These are phyloP conservation scores for Ophiosphaerella korrae DNA, from an alignment of 2,329 filamentous ascomycete species.

Conservation along the genomic window DNA sequence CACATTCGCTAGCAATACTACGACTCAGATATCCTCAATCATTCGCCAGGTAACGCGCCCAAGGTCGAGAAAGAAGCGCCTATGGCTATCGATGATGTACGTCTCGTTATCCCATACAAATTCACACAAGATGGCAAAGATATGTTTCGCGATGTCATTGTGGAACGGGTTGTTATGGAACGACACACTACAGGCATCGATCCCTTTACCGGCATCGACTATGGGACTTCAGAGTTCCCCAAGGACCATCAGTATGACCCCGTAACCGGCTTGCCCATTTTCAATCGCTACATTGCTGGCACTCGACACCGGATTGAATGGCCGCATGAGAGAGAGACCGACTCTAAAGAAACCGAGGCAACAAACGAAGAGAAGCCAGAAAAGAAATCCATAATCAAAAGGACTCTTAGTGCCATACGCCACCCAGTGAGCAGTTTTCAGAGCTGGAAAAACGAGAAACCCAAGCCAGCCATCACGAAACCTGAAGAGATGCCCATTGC, in stretches of 20 bases:
- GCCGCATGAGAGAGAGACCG: constrained; percentile 35
- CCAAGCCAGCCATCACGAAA: constrained; percentile 6
- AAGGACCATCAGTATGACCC: constrained; percentile 39
- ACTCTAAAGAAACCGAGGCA: constrained; percentile 6
- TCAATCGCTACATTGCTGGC: constrained; percentile 44
- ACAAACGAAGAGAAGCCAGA: constrained; percentile 12
- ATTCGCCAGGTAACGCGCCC: constrained; percentile 41
- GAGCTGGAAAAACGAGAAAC: constrained; percentile 13
- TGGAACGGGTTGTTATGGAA: constrained; percentile 40
- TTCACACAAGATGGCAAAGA: constrained; percentile 58
- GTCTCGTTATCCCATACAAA: constrained; percentile 76
- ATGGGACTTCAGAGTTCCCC: constrained; percentile 30
- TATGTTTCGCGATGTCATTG: constrained; percentile 62
- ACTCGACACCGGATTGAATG: constrained; percentile 38
- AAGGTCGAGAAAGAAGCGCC: constrained; percentile 59
- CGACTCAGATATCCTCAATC: constrained; percentile 45
- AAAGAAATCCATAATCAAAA: constrained; percentile 17
- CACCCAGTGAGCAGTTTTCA: constrained; percentile 25
- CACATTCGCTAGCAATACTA: constrained; percentile 47
- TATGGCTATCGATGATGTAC: constrained; percentile 72
- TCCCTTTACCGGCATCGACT: constrained; percentile 37
- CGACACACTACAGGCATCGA: constrained; percentile 39
- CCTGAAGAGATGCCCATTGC: not conserved
- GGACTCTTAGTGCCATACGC: constrained; percentile 19
- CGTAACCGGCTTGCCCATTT: constrained; percentile 33